Base-by-base conservation (phyloP, 306 rosid species). In the Cicer judaicum region DNA sequence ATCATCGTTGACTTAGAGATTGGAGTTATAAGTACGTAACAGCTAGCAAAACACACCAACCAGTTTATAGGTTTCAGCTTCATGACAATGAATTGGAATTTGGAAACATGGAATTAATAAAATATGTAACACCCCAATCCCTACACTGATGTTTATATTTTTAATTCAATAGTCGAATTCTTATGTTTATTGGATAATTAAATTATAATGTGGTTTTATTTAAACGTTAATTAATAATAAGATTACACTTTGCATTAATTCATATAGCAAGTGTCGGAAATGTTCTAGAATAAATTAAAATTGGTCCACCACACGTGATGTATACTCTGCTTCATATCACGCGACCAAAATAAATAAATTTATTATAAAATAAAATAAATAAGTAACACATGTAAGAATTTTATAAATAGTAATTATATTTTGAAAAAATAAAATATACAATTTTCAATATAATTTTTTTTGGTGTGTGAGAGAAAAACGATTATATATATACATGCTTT, bases 291-390 rank as follows among this genome's bases (percentile, higher is more conserved):
- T 2, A n/a, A 40, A 64, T 15, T 15, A 64, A 79, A 63, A 68
- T 66, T 78, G 83, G 67, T 80, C 84, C 70, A 69, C 79, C 78
- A 81, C 84, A 77, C 78, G 68, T 70, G 82, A 84, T 56, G 24
- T 21, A 11, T 66, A 49, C 77, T 42, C 14, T 66, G 76, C 42
- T 82, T 24, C 34, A 24, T 24, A 70, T 42, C 43, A 67, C n/a
- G 14, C 29, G 56, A 39, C 53, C 48, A 19, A n/a, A 64, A 57
- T 70, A 43, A 21, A 46, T 61, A 41, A 49, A 11, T 24, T 24
- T 3, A 24, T 24, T 24, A 0, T 2, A 2, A 24, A 2, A 24
- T 2, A 24, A 24, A 24, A 24, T 24, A 21, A 21, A 21, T 21
- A 21, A 21, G 2, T 21, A 24, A 24, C 34, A 24, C 34, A 24